phyloP scores from a whole-genome alignment of 495 filamentous ascomycete species.

The Cairneyella variabilis region DNA sequence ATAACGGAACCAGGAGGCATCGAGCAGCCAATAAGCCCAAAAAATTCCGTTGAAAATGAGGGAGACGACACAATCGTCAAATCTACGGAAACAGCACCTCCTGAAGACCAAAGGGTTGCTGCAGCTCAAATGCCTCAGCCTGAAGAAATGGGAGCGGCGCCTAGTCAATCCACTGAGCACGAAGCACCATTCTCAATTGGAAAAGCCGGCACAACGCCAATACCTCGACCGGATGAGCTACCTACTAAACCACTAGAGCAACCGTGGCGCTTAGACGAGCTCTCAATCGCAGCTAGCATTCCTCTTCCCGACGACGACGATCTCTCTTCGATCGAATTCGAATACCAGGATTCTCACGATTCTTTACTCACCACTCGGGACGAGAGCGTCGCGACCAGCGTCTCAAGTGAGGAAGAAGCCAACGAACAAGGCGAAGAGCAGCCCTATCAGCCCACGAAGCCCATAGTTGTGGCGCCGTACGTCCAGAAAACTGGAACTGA shows the following conservation, averaged over 20 bases:
- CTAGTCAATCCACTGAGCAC: no score
- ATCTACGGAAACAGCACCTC: no score
- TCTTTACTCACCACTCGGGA: conserved; percentile 11
- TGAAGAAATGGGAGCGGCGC: no score
- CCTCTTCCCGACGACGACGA: conserved; percentile 24
- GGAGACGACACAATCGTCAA: no score
- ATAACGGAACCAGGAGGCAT: no score
- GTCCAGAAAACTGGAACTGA: conserved; percentile 12
- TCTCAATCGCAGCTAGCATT: conserved; percentile 13
- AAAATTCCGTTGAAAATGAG: no score
- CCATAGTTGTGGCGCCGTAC: conserved; percentile 20
- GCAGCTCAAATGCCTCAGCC: no score
- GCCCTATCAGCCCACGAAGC: conserved; percentile 16
- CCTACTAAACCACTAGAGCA: neutral
- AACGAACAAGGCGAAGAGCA: conserved; percentile 1
- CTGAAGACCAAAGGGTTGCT: no score
- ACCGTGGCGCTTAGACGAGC: neutral
- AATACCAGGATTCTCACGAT: conserved; percentile 3
- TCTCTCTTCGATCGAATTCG: conserved; percentile 12
- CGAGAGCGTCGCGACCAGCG: conserved; percentile 19
- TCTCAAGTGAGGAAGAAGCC: conserved; percentile 23
- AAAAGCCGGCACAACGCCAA: neutral
- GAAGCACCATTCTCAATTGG: no score
- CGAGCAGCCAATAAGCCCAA: no score
- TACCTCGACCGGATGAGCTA: neutral